phyloP scores from a whole-genome alignment of 1,284 basidiomycete genomes.

The Athelia psychrophila region DNA sequence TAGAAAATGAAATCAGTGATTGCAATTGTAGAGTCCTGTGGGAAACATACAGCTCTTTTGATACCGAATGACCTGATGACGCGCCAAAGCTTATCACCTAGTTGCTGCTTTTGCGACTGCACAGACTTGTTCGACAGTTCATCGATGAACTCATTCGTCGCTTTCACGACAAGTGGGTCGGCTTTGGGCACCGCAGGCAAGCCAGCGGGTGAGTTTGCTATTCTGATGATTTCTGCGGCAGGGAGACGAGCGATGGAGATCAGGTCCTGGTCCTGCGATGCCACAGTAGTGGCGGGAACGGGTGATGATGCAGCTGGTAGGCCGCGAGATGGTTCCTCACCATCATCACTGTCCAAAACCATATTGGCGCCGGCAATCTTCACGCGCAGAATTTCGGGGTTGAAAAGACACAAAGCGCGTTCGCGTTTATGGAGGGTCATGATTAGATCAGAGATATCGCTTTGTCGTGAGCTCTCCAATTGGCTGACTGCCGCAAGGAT shows the following conservation, averaged over 20 bases:
- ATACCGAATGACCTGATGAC: conserved; percentile 77
- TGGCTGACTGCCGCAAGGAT: conserved; percentile 66
- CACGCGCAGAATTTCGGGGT: conserved; percentile 70
- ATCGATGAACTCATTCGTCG: conserved; percentile 80
- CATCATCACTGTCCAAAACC: conserved; percentile 72
- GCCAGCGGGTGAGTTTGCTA: conserved; percentile 56
- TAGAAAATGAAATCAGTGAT: conserved; percentile 1
- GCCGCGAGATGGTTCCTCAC: conserved; percentile 36
- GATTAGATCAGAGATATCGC: conserved; percentile 72
- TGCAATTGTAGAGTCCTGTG: conserved; percentile 4
- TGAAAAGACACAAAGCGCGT: conserved; percentile 88
- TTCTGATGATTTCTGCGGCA: conserved; percentile 66
- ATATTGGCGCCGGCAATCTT: conserved; percentile 83
- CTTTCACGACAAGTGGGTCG: conserved; percentile 64
- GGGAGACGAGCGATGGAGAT: conserved; percentile 62
- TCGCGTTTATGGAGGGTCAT: conserved; percentile 87
- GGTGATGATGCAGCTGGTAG: conserved; percentile 17
- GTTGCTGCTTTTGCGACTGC: conserved; percentile 75
- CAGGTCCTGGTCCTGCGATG: conserved; percentile 45
- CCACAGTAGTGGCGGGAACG: conserved; percentile 46
- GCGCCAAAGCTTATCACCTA: conserved; percentile 83
- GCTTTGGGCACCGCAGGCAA: conserved; percentile 67
- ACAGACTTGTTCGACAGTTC: conserved; percentile 57
- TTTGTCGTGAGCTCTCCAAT: conserved; percentile 54
- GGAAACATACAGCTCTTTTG: conserved; percentile 66